phyloP scores from a whole-genome alignment of 257 asterid genomes.

The Ehretia macrophylla region DNA sequence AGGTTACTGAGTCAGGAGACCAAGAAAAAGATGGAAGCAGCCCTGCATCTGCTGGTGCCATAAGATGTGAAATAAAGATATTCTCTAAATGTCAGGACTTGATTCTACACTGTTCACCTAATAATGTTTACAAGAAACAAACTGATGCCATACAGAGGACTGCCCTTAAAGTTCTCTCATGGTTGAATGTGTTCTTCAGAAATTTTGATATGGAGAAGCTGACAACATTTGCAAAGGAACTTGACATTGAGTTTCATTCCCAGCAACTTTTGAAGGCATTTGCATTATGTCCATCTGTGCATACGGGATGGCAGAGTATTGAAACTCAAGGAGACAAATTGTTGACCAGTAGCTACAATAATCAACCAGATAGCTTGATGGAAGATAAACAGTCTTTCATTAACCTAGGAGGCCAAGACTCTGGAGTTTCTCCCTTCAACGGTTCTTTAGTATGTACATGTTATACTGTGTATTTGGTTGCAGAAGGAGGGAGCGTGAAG shows the following conservation, averaged over 20 bases:
- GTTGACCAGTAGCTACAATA: slow-evolving; percentile 8
- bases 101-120: slow-evolving; percentile 62
- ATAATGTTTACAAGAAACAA: slow-evolving; percentile 60
- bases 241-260: slow-evolving; percentile 48
- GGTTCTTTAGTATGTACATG: slow-evolving; percentile 69
- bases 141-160: slow-evolving; percentile 62
- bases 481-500: slow-evolving; percentile 41
- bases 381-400: slow-evolving; percentile 24
- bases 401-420: slow-evolving; percentile 36
- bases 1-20: slow-evolving; percentile 36
- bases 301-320: slow-evolving; percentile 24
- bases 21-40: slow-evolving; percentile 29
- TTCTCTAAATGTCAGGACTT: slow-evolving; percentile 55
- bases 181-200: slow-evolving; percentile 59
- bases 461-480: slow-evolving; percentile 53
- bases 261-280: slow-evolving; percentile 44
- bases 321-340: slow-evolving; percentile 15
- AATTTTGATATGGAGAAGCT: slow-evolving; percentile 45
- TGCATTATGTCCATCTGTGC: slow-evolving; percentile 39
- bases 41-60: slow-evolving; percentile 25
- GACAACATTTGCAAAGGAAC: slow-evolving; percentile 42
- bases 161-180: slow-evolving; percentile 64
- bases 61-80: slow-evolving; percentile 56
- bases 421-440: slow-evolving; percentile 51
- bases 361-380: slow-evolving; percentile 11